Conservation (phyloP, 2,329 filamentous ascomycete genomes). For the Hypoxylon sp. region DNA sequence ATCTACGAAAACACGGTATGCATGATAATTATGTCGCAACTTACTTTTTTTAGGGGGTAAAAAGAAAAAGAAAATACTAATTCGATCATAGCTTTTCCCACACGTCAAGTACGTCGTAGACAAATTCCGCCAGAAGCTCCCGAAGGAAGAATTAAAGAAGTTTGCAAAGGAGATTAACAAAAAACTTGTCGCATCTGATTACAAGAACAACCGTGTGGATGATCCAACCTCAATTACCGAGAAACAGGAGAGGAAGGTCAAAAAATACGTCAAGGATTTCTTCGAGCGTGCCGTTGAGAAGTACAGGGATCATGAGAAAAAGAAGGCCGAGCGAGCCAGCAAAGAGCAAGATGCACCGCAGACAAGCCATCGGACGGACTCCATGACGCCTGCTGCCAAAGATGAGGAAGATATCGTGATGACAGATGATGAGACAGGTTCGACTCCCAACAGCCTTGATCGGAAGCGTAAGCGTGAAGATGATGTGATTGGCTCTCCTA, state of each 20-base stretch:
- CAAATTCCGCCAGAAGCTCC: conserved; percentile 88
- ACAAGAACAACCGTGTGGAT: conserved; percentile 87
- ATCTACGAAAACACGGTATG: conserved; percentile 93
- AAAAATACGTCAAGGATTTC: conserved; percentile 85
- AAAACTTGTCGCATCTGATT: conserved; percentile 92
- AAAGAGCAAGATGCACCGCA: conserved; percentile 50
- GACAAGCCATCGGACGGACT: conserved; percentile 43
- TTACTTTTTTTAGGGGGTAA: conserved; percentile 15
- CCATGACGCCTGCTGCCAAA: conserved; percentile 45
- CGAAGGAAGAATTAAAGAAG: conserved; percentile 80
- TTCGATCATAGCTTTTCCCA: conserved; percentile 76
- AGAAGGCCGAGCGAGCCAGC: conserved; percentile 65
- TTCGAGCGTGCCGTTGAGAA: conserved; percentile 89
- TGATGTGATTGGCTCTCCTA: conserved; percentile 59
- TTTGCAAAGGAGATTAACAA: conserved; percentile 80
- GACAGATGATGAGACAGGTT: conserved; percentile 62
- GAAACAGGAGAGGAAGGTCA: conserved; percentile 86
- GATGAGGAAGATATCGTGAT: conserved; percentile 55
- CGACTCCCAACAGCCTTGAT: conserved; percentile 64
- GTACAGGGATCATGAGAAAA: conserved; percentile 76
- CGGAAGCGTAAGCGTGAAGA: conserved; percentile 77
- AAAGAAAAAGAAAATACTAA: conserved; percentile 34
- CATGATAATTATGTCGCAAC: conserved; percentile 35
- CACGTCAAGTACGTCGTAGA: conserved; percentile 88
- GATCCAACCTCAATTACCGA: conserved; percentile 82